Evolutionary conservation across 768 basidiomycete genomes (phyloP), one percentile per base, ranked within the genome.

Genomic region (Phanerochaete carnosa): DNA sequence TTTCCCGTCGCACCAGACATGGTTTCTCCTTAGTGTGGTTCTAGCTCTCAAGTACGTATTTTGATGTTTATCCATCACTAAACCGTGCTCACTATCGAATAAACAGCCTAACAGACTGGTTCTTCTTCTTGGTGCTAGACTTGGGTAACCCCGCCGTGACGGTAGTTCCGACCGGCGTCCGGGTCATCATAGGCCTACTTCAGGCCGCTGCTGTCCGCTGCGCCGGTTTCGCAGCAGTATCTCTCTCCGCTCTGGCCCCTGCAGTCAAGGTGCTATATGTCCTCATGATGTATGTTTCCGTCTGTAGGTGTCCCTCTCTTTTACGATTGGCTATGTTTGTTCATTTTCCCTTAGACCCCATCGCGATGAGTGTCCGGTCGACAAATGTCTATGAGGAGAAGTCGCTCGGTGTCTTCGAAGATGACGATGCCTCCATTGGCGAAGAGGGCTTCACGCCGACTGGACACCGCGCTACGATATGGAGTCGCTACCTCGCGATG

Each of bases 351-450:
- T 30, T 52, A 90, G 89, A 90, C 69, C 89, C 90, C 15, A 88
- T 92, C 65, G 89, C 90, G 0, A 82, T 92, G 86, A 92, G 91
- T 70, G 92, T 98, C 23, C 92, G 96, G 12, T 88, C 92, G n/a
- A 88, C 90, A 49, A 93, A 94, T 65, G 92, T 93, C 0, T 97
- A 98, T 69, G 96, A 99, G 73, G 95, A 97, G 67, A 86, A 84
- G 56, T 95, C 94, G 0, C 81, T 98, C 25, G 96, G 94, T 2
- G 76, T 95, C 47, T 95, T 88, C 66, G 77, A 80, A 0, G 74
- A 83, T n/a, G 76, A 79, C 3, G 68, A 72, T 2, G 57, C 64
- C 16, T 63, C 70, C 3, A 30, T 62, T 6, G 65, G 70, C 8
- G 72, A 71, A 15, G 77, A 77, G 1, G 79, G 79, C 1, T 73